phyloP scores from a whole-genome alignment of 805 yeast genomes.

The Myxozyma geophila region DNA sequence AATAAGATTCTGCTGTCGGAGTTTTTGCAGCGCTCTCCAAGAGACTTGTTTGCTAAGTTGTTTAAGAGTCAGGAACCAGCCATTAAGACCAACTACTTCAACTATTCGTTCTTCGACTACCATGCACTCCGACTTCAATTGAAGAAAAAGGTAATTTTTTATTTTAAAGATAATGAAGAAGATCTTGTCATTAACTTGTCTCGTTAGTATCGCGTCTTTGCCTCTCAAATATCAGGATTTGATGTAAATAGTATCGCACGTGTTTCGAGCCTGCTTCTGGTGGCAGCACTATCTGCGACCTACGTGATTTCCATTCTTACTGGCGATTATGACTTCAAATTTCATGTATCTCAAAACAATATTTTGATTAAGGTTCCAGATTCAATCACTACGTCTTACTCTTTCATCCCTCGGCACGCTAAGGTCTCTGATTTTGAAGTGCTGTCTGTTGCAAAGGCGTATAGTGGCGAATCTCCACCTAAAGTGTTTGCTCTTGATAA shows the following conservation, averaged over 20 bases:
- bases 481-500: not conserved
- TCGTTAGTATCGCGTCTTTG: no score
- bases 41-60: not conserved
- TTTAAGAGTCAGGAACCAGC: no score
- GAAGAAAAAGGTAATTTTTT: no score
- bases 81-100: no score
- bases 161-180: no score
- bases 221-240: not conserved
- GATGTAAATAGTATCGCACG: not conserved
- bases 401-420: not conserved
- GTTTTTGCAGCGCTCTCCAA: not conserved
- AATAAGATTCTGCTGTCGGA: no score
- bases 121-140: no score
- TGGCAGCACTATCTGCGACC: not conserved
- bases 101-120: no score
- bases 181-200: no score
- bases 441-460: constrained; percentile 7
- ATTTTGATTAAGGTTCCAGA: constrained; percentile 8
- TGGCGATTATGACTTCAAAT: constrained; percentile 6
- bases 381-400: not conserved
- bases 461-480: not conserved
- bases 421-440: constrained; percentile 5
- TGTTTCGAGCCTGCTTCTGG: not conserved
- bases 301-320: not conserved
- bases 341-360: constrained; percentile 8